Evolutionary conservation across 2,329 filamentous ascomycete species (phyloP), one percentile per base, ranked within the genome.

Genomic region (Hypoxylon sp.): DNA sequence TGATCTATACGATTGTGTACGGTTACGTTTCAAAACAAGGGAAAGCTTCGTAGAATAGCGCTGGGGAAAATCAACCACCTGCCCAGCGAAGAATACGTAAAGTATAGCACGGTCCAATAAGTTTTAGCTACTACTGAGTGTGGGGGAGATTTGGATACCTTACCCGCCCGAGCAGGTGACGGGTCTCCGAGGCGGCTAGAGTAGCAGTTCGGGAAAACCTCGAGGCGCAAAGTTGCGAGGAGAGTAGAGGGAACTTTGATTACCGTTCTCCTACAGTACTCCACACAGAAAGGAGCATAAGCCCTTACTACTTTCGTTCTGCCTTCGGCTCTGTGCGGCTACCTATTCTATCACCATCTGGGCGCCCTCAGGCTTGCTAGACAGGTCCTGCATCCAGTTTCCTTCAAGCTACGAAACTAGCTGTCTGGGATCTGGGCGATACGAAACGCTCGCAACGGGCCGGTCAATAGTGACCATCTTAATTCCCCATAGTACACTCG

Each of bases 131-230:
- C 64, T 70, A 52, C 59, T 53, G 59, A 53, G 66, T 68, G 69
- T 67, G 67, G 66, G 67, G 62, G 67, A 61, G 37, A 53, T 54
- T 58, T 69, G 62, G 55, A 63, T 70, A 70, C 59, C 62, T 63
- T 70, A 69, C 64, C 62, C 63, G 71, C 65, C 68, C 61, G 65
- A 72, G 63, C 64, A 67, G 59, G 62, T 66, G 64, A 71, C 63
- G 54, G 69, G 69, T 69, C 67, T 74, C 67, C 65, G 72, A 73
- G 67, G 65, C 69, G 63, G 59, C 70, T 60, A 70, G 54, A 64
- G 63, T 66, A 73, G 59, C 72, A 70, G 62, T 69, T 72, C 73
- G 73, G 73, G 72, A 68, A 71, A 68, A 66, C 65, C 61, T 72
- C 62, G 69, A 69, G 64, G 67, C 60, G 65, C 52, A 71, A 60